A percentile compares a stretch with the other conserved stretches of the same genome.
Conservation (phyloP, 345 rosid species). For the Carallia brachiata region DNA sequence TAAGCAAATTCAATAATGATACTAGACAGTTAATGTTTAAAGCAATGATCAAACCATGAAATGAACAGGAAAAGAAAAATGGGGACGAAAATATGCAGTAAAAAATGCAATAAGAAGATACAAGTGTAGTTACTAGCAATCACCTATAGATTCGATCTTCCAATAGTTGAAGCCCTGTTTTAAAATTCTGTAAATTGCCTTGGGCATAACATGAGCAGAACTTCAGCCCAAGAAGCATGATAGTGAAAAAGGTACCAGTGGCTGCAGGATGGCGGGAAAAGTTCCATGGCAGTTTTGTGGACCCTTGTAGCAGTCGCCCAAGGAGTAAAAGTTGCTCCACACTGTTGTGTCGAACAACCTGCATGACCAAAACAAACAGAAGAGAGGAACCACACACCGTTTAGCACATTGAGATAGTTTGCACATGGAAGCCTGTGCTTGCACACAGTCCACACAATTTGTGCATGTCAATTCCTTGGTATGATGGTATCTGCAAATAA, state of each 20-base stretch:
- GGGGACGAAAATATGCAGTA: background rate
- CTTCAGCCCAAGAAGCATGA: slow-evolving; percentile 98
- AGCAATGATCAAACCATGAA: background rate
- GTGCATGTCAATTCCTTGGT: background rate
- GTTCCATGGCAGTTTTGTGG: slow-evolving; percentile 80
- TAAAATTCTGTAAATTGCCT: slow-evolving; percentile 82
- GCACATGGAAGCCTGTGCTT: background rate
- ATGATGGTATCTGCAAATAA: background rate
- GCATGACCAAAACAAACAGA: slow-evolving; percentile 13
- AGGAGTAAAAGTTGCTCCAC: slow-evolving; percentile 94
- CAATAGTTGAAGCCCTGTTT: slow-evolving; percentile 83
- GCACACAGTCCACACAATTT: background rate
- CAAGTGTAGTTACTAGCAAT: background rate
- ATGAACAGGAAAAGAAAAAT: background rate
- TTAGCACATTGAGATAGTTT: background rate
- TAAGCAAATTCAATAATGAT: background rate
- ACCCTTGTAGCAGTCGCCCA: slow-evolving; percentile 89
- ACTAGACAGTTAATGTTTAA: too few relatives aligned
- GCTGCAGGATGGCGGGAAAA: slow-evolving; percentile 98
- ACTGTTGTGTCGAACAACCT: slow-evolving; percentile 91
- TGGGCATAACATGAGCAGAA: slow-evolving; percentile 84
- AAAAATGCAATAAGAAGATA: slow-evolving; percentile 2
- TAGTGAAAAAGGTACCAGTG: slow-evolving; percentile 88
- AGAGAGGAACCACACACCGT: slow-evolving; percentile 12
- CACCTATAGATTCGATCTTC: slow-evolving; percentile 95